phyloP scores from a whole-genome alignment of 129 eudicot species.

The Dittrichia graveolens region DNA sequence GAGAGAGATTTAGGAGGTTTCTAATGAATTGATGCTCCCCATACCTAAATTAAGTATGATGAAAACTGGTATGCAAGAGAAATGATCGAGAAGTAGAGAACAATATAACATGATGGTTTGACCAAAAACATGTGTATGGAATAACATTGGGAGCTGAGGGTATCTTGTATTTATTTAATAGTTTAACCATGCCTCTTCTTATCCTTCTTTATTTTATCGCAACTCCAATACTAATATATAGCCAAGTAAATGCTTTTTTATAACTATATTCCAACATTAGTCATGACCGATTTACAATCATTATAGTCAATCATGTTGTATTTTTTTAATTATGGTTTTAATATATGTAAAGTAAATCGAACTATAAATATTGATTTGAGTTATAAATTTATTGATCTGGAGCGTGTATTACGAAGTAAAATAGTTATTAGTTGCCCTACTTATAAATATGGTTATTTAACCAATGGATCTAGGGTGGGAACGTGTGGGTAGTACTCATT shows the following conservation, averaged over 20 bases:
- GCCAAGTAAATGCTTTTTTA: background rate
- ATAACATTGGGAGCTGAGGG: background rate
- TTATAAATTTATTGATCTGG: no score
- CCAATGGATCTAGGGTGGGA: no score
- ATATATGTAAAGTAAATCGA: no score
- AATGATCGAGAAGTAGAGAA: constrained; percentile 6
- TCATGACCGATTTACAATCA: background rate
- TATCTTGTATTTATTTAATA: background rate
- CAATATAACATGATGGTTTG: constrained; percentile 21
- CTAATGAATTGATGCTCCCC: constrained; percentile 4
- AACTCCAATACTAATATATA: background rate
- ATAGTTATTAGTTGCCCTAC: no score
- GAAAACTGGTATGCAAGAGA: no score
- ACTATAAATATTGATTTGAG: no score
- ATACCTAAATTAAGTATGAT: background rate
- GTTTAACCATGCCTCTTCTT: constrained; percentile 1
- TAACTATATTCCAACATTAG: background rate
- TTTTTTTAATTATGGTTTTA: no score
- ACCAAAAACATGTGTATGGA: constrained; percentile 11
- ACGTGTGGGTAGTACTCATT: no score
- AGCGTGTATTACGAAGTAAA: no score
- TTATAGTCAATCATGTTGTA: no score
- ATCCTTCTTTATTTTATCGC: background rate
- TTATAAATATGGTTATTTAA: no score
- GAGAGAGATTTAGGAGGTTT: no score